Conservation (phyloP, 441 rosid species). For the Brassica hybrid region DNA sequence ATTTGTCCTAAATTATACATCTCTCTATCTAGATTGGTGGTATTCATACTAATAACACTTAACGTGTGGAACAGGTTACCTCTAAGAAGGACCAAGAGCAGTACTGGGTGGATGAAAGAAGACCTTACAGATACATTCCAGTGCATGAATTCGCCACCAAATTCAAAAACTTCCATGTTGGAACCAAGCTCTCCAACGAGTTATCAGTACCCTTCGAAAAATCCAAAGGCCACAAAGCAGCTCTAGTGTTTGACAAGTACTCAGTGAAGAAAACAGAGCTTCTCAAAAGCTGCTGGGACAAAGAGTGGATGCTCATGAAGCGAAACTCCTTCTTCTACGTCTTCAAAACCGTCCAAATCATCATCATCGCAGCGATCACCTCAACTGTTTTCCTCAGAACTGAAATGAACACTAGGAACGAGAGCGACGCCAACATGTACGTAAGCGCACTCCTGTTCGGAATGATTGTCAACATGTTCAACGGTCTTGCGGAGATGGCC, state of each 20-base stretch:
- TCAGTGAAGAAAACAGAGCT: slow-evolving; percentile 63
- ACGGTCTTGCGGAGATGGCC: slow-evolving; percentile 78
- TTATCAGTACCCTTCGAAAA: slow-evolving; percentile 64
- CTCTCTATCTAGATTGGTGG: neutral
- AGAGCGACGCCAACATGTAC: slow-evolving; percentile 56
- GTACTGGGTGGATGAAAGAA: slow-evolving; percentile 67
- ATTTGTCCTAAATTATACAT: too few relatives aligned
- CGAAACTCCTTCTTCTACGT: slow-evolving; percentile 70
- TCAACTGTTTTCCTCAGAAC: slow-evolving; percentile 71
- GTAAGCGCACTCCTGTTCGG: slow-evolving; percentile 66
- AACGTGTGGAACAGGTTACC: slow-evolving; percentile 61
- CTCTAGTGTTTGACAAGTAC: slow-evolving; percentile 65
- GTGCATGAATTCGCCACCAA: slow-evolving; percentile 65
- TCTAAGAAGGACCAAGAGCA: slow-evolving; percentile 93
- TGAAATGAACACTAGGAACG: slow-evolving; percentile 54
- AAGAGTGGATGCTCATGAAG: slow-evolving; percentile 78
- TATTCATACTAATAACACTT: neutral
- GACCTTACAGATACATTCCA: slow-evolving; percentile 62
- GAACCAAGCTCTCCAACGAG: slow-evolving; percentile 54
- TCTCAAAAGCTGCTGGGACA: slow-evolving; percentile 76
- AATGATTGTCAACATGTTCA: slow-evolving; percentile 75
- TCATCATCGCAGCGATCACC: slow-evolving; percentile 59
- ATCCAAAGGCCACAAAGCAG: slow-evolving; percentile 67
- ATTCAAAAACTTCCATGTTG: slow-evolving; percentile 75
- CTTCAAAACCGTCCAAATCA: slow-evolving; percentile 68